These are phyloP conservation scores for Triticum timopheevii DNA, from an alignment of 176 grass and related monocot genomes.

Conservation along the genomic window DNA sequence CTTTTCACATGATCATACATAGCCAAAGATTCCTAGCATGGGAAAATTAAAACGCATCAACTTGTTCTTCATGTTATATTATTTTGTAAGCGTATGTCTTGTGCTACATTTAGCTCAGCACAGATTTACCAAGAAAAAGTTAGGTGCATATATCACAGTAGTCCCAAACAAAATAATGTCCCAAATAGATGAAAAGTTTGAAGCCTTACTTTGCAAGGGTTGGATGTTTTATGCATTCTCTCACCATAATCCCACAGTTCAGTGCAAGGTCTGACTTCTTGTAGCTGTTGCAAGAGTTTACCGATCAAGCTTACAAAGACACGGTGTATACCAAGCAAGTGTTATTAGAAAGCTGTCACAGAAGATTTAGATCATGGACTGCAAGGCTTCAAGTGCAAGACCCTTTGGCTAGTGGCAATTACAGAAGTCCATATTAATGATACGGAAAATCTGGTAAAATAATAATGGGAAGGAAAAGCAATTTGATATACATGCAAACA, in stretches of 20 bases:
- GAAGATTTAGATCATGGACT: neutral
- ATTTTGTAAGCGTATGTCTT: neutral
- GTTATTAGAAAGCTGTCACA: neutral
- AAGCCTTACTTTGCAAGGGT: slow-evolving; percentile 70
- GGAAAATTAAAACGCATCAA: neutral
- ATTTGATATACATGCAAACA: neutral
- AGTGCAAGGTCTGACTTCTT: slow-evolving; percentile 83
- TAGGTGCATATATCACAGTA: neutral
- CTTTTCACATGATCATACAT: neutral
- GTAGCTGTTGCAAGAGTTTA: slow-evolving; percentile 54
- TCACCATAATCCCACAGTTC: slow-evolving; percentile 77
- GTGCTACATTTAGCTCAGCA: neutral
- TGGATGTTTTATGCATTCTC: slow-evolving; percentile 81
- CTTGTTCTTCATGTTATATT: neutral
- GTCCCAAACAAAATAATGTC: slow-evolving; percentile 1
- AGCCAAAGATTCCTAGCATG: neutral
- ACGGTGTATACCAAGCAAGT: neutral
- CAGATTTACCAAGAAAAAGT: neutral
- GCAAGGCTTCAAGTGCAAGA: neutral
- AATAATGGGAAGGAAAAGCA: neutral
- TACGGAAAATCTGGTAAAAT: neutral
- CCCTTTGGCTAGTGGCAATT: slow-evolving; percentile 1
- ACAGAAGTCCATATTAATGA: slow-evolving; percentile 9
- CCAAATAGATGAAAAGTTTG: slow-evolving; percentile 16
- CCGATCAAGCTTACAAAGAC: slow-evolving; percentile 19